phyloP scores from a whole-genome alignment of 2,329 filamentous ascomycete genomes.

The Leptosphaerulina australis region DNA sequence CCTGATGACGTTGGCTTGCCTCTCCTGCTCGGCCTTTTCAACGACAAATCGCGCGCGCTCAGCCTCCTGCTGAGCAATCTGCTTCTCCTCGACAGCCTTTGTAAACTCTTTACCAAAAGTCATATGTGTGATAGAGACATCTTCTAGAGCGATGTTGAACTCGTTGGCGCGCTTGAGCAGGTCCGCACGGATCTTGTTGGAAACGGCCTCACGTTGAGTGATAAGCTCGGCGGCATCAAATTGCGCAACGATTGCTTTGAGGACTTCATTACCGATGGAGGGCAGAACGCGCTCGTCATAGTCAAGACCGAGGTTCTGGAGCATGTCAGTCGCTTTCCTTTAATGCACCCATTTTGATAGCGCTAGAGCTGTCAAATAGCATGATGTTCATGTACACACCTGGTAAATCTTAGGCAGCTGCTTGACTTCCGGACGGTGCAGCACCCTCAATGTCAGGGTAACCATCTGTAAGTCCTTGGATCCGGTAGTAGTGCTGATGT shows the following conservation, averaged over 20 bases:
- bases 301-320: conserved; percentile 90
- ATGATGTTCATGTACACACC: conserved; percentile 60
- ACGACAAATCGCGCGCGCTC: conserved; percentile 98
- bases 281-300: conserved; percentile 76
- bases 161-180: conserved; percentile 90
- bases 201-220: conserved; percentile 97
- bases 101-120: conserved; percentile 99
- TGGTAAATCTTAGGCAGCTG: conserved; percentile 97
- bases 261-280: conserved; percentile 62
- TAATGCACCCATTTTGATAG: no score
- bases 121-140: conserved; percentile 99
- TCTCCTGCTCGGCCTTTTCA: conserved; percentile 97
- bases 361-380: neutral
- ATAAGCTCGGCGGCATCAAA: conserved; percentile 71
- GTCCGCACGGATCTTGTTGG: conserved; percentile 89
- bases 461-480: conserved; percentile 99
- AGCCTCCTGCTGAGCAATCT: conserved; percentile 98
- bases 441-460: conserved; percentile 91
- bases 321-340: conserved; percentile 16
- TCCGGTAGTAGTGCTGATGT: conserved; percentile 96
- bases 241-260: conserved; percentile 61
- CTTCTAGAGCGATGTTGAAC: conserved; percentile 99
- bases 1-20: conserved; percentile 97
- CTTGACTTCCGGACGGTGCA: conserved; percentile 93
- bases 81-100: conserved; percentile 98